Evolutionary conservation across 257 asterid genomes (phyloP), one percentile per base, ranked within the genome.

Genomic region (Catharanthus roseus): DNA sequence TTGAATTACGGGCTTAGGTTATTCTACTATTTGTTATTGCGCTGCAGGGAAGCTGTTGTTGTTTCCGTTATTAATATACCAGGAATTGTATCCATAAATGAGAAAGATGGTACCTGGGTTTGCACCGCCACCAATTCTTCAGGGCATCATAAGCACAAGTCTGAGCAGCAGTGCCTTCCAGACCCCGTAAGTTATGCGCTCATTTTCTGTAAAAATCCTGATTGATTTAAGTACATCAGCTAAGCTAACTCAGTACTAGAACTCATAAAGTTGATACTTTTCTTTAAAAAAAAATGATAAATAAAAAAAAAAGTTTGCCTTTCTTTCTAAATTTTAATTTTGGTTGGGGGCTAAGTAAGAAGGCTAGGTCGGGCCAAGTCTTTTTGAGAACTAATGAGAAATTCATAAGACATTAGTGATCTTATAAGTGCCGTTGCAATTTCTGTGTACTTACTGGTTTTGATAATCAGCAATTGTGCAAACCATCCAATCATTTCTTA

Each of bases 41-140:
- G 42, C 21, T 83, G 54, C 86, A 93, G 97, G 68, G 97, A 87
- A 77, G 96, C 90, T 36, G 81, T 84, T 77, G 82, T 93, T 74
- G 70, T 93, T 44, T 74, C 82, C 1, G 97, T 93, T 67, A 77
- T 81, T 83, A 89, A 86, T 80, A 70, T 84, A 10, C 81, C 92
- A 0, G 96, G 96, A 55, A 80, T 75, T 74, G 79, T 93, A 49
- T 86, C 96, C 47, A 47, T 69, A 24, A 77, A 75, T 58, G 92
- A 85, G 56, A 82, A 72, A 79, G 95, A 93, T 77, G 95, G 96
- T 29, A 77, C 81, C 57, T 91, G 96, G 97, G 73, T 86, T 34
- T 85, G 84, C 86, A 84, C 86, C n/a, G 83, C 78, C 60, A 82
- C 82, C 21, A 3, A 51, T 24, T 21, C 29, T 0, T 9, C 34